Evolutionary conservation across 352 stramenopile genomes (phyloP).

Genomic region (Bremia lactucae): DNA sequence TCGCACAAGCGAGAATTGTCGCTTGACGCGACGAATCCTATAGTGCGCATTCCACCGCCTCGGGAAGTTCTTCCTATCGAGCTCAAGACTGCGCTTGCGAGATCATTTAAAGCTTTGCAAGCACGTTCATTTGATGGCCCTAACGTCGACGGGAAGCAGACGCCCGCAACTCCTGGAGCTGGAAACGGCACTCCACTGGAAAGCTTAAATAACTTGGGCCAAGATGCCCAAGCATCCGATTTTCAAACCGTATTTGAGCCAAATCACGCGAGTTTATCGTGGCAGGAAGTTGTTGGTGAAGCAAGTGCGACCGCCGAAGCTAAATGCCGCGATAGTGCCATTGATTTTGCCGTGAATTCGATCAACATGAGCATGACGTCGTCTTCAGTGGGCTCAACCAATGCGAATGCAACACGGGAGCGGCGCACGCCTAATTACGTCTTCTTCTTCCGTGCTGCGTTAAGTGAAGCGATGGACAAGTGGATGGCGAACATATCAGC

Average conservation of each 20-base stretch:
- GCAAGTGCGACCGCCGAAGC: slow-evolving; percentile 36
- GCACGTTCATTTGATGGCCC: slow-evolving; percentile 45
- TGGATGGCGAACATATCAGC: slow-evolving; percentile 74
- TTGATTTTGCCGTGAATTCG: slow-evolving; percentile 57
- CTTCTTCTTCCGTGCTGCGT: slow-evolving; percentile 73
- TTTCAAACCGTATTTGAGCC: slow-evolving; percentile 38
- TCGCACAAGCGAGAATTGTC: slow-evolving; percentile 72
- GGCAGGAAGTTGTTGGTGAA: slow-evolving; percentile 62
- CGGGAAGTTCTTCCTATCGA: slow-evolving; percentile 61
- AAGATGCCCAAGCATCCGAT: slow-evolving; percentile 18
- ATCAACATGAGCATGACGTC: slow-evolving; percentile 82
- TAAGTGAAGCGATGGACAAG: slow-evolving; percentile 84
- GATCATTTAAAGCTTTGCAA: slow-evolving; percentile 71
- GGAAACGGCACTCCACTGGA: slow-evolving; percentile 50
- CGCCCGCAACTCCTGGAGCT: slow-evolving; percentile 21
- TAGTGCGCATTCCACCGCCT: slow-evolving; percentile 61
- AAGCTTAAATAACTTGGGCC: slow-evolving; percentile 43
- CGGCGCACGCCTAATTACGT: slow-evolving; percentile 75
- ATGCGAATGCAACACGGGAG: slow-evolving; percentile 64
- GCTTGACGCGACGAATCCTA: slow-evolving; percentile 59
- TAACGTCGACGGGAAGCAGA: slow-evolving; percentile 28
- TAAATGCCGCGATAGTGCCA: slow-evolving; percentile 51
- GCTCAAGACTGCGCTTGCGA: slow-evolving; percentile 54
- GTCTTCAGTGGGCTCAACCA: slow-evolving; percentile 51
- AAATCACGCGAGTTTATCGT: slow-evolving; percentile 47